A percentile compares a stretch with the other conserved stretches of the same genome.
These are phyloP conservation scores for Lachnellula hyalina DNA, from an alignment of 2,329 filamentous ascomycete species.

Conservation along the genomic window DNA sequence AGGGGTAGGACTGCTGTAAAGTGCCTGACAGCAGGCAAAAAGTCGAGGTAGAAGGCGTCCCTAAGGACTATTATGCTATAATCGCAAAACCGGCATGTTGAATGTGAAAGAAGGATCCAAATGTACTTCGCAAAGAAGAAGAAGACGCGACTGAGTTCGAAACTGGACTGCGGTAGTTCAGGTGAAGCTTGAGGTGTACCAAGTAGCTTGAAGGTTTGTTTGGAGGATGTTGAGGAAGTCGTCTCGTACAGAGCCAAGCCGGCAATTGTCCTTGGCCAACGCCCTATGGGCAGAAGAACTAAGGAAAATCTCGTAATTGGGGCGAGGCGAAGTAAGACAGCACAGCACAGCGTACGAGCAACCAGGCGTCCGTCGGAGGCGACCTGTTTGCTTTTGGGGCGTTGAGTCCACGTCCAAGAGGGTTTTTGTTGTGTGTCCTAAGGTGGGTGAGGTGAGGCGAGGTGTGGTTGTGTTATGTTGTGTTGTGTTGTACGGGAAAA, in stretches of 20 bases:
- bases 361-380: neutral
- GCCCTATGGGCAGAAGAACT: no score
- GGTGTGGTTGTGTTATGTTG: neutral
- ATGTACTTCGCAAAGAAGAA: slow-evolving; percentile 16
- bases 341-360: no score
- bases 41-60: slow-evolving; percentile 34
- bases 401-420: neutral
- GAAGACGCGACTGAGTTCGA: neutral
- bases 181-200: neutral
- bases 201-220: neutral
- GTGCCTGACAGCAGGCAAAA: slow-evolving; percentile 15
- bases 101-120: slow-evolving; percentile 19
- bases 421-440: neutral
- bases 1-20: slow-evolving; percentile 8
- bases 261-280: neutral
- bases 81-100: slow-evolving; percentile 29
- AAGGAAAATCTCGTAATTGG: no score
- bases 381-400: neutral
- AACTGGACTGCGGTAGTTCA: neutral
- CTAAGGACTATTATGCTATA: slow-evolving; percentile 42
- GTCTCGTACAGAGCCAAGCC: neutral
- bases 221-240: neutral
- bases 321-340: no score
- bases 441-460: neutral
- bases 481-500: neutral